A percentile compares a stretch with the other conserved stretches of the same genome.
Conservation (phyloP, 2,329 filamentous ascomycete genomes). For the Hymenoscyphus fraxineus region DNA sequence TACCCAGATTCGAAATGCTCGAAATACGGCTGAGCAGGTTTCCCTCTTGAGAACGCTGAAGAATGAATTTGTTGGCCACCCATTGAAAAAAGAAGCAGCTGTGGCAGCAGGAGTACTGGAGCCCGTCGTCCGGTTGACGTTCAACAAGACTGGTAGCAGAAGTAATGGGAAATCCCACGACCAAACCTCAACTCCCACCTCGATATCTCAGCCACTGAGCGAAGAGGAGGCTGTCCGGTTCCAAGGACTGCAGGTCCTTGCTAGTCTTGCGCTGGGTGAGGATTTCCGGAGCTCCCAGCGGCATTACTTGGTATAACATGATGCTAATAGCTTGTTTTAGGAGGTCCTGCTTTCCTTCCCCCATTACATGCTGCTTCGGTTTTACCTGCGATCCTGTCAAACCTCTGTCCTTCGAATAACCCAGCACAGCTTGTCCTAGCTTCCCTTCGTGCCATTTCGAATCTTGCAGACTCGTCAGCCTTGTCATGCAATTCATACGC, state of each 20-base stretch:
- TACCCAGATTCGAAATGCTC: slow-evolving; percentile 53
- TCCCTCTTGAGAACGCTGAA: slow-evolving; percentile 70
- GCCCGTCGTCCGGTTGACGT: slow-evolving; percentile 53
- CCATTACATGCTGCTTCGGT: slow-evolving; percentile 67
- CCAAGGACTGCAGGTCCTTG: slow-evolving; percentile 80
- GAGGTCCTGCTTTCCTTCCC: slow-evolving; percentile 72
- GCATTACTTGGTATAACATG: neutral
- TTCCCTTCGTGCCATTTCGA: slow-evolving; percentile 69
- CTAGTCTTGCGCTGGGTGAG: slow-evolving; percentile 79
- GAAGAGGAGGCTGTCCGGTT: slow-evolving; percentile 66
- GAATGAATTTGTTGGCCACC: slow-evolving; percentile 85
- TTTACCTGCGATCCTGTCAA: slow-evolving; percentile 66
- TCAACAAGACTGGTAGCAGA: slow-evolving; percentile 38
- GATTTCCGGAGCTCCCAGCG: neutral
- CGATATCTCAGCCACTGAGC: slow-evolving; percentile 37
- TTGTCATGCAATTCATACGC: slow-evolving; percentile 50
- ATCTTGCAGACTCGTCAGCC: slow-evolving; percentile 62
- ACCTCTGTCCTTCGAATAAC: slow-evolving; percentile 62
- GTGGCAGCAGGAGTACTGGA: slow-evolving; percentile 66
- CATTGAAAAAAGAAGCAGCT: slow-evolving; percentile 79
- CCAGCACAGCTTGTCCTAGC: slow-evolving; percentile 66
- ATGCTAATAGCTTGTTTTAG: slow-evolving; percentile 42
- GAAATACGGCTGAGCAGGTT: slow-evolving; percentile 49
- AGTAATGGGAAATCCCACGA: slow-evolving; percentile 46
- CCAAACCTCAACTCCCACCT: slow-evolving; percentile 37